These are phyloP conservation scores for Castanospermum australe DNA, from an alignment of 306 rosid genomes.

Conservation along the genomic window DNA sequence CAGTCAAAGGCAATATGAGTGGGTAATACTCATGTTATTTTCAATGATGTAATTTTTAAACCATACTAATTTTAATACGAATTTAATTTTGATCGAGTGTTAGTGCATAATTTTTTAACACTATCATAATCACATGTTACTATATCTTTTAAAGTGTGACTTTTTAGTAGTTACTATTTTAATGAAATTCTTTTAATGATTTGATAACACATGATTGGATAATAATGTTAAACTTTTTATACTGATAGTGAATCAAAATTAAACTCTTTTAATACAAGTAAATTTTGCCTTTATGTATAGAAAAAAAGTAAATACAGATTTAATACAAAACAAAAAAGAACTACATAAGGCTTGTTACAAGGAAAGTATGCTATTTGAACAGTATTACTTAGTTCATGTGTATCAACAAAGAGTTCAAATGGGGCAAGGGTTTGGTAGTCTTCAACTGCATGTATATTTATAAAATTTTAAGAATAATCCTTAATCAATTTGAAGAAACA, in stretches of 20 bases:
- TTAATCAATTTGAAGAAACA: conserved; percentile 10
- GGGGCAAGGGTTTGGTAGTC: conserved; percentile 5
- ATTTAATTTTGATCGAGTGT: no score
- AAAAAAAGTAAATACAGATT: no score
- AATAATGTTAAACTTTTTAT: no score
- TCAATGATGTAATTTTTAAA: not conserved
- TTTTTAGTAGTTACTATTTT: no score
- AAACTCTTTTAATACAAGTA: not conserved
- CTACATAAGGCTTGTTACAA: not conserved
- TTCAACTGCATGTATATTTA: not conserved
- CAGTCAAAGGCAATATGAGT: not conserved
- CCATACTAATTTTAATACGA: not conserved
- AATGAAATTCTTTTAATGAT: no score
- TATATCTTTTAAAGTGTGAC: no score
- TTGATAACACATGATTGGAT: no score
- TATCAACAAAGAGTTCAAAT: not conserved
- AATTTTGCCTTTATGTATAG: not conserved
- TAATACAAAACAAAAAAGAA: not conserved
- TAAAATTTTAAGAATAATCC: not conserved
- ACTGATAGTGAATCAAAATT: no score
- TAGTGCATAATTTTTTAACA: no score
- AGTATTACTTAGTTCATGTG: not conserved
- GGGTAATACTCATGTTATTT: not conserved
- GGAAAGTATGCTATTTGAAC: not conserved
- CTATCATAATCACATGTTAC: no score